phyloP scores from a whole-genome alignment of 2,329 filamentous ascomycete genomes.

The Diaporthe longicolla region DNA sequence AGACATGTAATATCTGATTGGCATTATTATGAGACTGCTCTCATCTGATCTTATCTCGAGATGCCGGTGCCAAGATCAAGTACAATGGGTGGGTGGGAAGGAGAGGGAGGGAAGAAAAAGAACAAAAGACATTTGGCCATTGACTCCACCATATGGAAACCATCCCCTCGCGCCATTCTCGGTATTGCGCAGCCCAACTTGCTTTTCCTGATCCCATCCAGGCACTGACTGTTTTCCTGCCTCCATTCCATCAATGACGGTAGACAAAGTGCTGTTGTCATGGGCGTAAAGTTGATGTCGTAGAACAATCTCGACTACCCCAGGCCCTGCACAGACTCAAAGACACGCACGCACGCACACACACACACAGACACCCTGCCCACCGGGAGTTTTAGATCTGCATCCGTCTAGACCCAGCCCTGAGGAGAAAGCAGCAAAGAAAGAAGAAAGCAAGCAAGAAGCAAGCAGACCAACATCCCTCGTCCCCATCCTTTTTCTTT shows the following conservation, averaged over 20 bases:
- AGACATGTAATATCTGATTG: slow-evolving; percentile 36
- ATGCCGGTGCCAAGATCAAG: slow-evolving; percentile 30
- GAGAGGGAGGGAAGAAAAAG: background rate
- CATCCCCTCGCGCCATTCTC: slow-evolving; percentile 5
- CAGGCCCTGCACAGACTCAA: slow-evolving; percentile 2
- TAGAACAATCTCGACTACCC: slow-evolving; percentile 27
- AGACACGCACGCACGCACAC: background rate
- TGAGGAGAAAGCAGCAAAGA: background rate
- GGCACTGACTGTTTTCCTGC: background rate
- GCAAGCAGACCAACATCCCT: background rate
- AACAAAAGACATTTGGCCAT: slow-evolving; percentile 3
- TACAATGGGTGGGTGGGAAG: background rate
- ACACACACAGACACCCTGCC: background rate
- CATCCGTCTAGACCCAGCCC: slow-evolving; percentile 28
- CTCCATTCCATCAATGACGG: background rate
- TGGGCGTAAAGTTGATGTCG: slow-evolving; percentile 23
- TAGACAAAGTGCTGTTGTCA: slow-evolving; percentile 9
- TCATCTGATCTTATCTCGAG: slow-evolving; percentile 22
- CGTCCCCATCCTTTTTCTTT: background rate
- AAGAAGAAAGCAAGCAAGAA: background rate
- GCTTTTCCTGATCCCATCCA: slow-evolving; percentile 1
- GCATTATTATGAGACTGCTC: slow-evolving; percentile 37
- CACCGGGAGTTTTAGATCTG: slow-evolving; percentile 30
- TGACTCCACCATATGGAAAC: slow-evolving; percentile 9
- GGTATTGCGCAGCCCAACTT: slow-evolving; percentile 9